These are phyloP conservation scores for Verticillium longisporum DNA, from an alignment of 2,329 filamentous ascomycete species.

Conservation along the genomic window DNA sequence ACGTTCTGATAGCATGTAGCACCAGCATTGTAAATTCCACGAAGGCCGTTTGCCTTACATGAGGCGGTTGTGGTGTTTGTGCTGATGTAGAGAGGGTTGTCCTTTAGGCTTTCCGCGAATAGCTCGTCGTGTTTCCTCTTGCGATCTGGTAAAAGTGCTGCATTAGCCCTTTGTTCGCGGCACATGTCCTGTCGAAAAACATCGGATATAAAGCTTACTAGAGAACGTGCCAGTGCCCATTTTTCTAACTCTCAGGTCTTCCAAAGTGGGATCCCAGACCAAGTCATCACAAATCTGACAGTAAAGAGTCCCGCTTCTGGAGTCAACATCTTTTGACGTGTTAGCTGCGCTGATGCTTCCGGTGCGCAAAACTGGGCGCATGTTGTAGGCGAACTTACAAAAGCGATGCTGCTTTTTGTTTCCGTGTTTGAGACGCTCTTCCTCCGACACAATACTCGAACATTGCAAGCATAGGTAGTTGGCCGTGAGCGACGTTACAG, in stretches of 20 bases:
- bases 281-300: conserved; percentile 79
- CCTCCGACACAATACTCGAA: conserved; percentile 58
- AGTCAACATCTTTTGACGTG: conserved; percentile 61
- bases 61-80: conserved; percentile 73
- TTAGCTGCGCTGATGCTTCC: conserved; percentile 15
- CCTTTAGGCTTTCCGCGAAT: conserved; percentile 55
- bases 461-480: conserved; percentile 72
- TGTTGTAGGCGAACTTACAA: conserved; percentile 43
- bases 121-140: conserved; percentile 73
- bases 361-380: not conserved
- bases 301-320: conserved; percentile 65
- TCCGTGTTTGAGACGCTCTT: conserved; percentile 61
- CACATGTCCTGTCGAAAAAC: no score
- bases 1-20: conserved; percentile 98
- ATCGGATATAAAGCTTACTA: conserved; percentile 34
- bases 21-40: conserved; percentile 95
- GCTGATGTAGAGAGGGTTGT: conserved; percentile 63
- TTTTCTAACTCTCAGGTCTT: conserved; percentile 66
- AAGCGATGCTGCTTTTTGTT: conserved; percentile 65
- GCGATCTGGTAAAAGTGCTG: conserved; percentile 35
- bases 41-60: conserved; percentile 79
- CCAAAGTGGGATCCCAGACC: conserved; percentile 75
- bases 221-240: conserved; percentile 59
- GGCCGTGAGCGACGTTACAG: conserved; percentile 55
- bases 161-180: not conserved